A percentile compares a stretch with the other conserved stretches of the same genome.
These are phyloP conservation scores for Russula lepida DNA, from an alignment of 768 basidiomycete species.

Conservation along the genomic window DNA sequence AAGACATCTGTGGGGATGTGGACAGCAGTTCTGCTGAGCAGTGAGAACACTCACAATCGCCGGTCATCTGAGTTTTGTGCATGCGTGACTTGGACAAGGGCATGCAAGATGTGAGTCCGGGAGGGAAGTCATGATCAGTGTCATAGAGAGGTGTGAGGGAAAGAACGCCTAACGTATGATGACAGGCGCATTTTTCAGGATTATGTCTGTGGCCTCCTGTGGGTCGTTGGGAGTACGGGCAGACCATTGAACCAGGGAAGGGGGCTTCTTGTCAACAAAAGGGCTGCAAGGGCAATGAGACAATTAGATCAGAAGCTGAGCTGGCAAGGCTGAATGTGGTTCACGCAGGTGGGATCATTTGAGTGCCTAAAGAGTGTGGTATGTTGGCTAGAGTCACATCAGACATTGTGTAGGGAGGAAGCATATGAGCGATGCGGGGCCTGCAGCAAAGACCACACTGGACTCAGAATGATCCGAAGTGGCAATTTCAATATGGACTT, in stretches of 20 bases:
- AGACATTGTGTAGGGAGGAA: background rate
- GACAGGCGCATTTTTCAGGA: constrained; percentile 56
- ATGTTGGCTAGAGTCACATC: background rate
- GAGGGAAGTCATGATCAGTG: background rate
- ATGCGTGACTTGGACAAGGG: no score
- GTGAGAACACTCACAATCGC: no score
- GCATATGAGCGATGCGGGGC: background rate
- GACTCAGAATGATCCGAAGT: background rate
- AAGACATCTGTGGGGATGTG: no score
- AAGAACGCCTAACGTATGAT: constrained; percentile 42
- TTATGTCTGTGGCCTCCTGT: constrained; percentile 43
- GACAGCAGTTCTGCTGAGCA: no score
- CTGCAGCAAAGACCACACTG: no score
- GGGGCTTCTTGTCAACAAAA: background rate
- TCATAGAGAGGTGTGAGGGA: background rate
- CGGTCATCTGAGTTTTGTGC: no score
- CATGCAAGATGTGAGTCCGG: no score
- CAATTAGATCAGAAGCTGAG: background rate
- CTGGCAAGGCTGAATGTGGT: background rate
- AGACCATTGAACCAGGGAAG: constrained; percentile 23
- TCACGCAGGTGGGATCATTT: background rate
- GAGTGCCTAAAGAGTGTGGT: background rate
- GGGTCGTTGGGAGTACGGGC: constrained; percentile 51
- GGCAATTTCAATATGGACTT: no score
- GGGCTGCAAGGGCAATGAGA: background rate